Conservation (phyloP, 2,329 filamentous ascomycete genomes). For the Epicoccum nigrum region DNA sequence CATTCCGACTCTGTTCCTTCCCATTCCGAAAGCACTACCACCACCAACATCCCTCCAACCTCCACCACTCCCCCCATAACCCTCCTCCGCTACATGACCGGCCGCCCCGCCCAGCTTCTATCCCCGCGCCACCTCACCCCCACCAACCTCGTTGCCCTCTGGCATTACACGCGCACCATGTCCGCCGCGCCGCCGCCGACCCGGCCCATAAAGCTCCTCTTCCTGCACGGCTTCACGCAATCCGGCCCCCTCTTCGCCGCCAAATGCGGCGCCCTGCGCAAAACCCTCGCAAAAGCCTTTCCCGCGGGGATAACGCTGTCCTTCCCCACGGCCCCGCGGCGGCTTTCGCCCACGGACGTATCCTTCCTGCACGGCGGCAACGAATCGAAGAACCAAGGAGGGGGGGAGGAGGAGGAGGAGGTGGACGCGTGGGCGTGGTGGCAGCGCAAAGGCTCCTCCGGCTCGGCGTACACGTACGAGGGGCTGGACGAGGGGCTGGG, state of each 20-base stretch:
- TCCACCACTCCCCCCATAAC: background rate
- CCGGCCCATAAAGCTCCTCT: constrained; percentile 53
- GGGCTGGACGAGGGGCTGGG: constrained; percentile 72
- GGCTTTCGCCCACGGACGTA: constrained; percentile 54
- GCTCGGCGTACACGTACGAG: constrained; percentile 63
- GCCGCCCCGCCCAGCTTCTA: background rate
- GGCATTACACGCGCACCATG: constrained; percentile 36
- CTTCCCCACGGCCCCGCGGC: constrained; percentile 55
- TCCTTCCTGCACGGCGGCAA: constrained; percentile 55
- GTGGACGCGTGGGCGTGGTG: constrained; percentile 86
- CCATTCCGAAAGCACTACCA: constrained; percentile 1
- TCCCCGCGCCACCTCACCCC: constrained; percentile 21
- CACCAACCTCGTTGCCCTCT: constrained; percentile 24
- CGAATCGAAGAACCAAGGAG: constrained; percentile 34
- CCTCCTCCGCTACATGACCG: background rate
- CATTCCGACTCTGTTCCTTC: constrained; percentile 8
- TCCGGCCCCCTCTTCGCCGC: constrained; percentile 82
- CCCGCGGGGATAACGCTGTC: constrained; percentile 57
- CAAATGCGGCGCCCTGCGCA: constrained; percentile 87
- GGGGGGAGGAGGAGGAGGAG: constrained; percentile 53
- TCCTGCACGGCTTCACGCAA: constrained; percentile 80
- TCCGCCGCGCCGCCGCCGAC: constrained; percentile 36
- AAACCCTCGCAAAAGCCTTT: constrained; percentile 77
- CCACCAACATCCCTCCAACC: background rate
- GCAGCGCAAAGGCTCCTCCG: constrained; percentile 64